Conservation (phyloP, 768 basidiomycete genomes). For the Jaapia argillacea region DNA sequence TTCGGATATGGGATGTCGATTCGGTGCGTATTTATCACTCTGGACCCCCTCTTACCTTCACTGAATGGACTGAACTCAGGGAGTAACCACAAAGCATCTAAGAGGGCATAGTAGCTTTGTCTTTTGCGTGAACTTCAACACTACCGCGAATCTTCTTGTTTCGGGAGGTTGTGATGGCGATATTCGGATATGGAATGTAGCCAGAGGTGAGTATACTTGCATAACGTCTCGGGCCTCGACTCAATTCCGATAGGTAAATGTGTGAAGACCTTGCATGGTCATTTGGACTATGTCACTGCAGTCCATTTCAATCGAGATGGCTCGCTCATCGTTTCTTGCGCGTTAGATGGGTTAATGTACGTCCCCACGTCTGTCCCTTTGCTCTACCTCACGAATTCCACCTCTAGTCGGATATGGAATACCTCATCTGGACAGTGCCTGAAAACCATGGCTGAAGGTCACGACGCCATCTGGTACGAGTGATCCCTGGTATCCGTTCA, state of each 20-base stretch:
- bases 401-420: constrained; percentile 97
- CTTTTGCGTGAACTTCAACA: constrained; percentile 89
- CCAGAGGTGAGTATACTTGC: constrained; percentile 43
- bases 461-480: constrained; percentile 69
- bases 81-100: constrained; percentile 58
- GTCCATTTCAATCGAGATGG: constrained; percentile 93
- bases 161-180: constrained; percentile 92
- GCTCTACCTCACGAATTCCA: neutral
- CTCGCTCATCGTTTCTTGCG: constrained; percentile 83
- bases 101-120: constrained; percentile 83
- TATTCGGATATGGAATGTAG: constrained; percentile 86
- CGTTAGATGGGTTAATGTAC: constrained; percentile 90
- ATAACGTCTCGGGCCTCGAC: neutral
- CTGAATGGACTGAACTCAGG: constrained; percentile 27
- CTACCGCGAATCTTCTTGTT: constrained; percentile 78
- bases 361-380: constrained; percentile 17
- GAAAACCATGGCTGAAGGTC: constrained; percentile 89
- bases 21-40: constrained; percentile 34
- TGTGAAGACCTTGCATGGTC: constrained; percentile 81
- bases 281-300: constrained; percentile 90
- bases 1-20: constrained; percentile 85
- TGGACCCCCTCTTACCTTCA: neutral
- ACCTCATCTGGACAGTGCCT: constrained; percentile 88
- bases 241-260: constrained; percentile 51
- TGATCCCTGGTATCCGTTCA: neutral